phyloP scores from a whole-genome alignment of 2,329 filamentous ascomycete species.

The Incumbomyces delicatus region DNA sequence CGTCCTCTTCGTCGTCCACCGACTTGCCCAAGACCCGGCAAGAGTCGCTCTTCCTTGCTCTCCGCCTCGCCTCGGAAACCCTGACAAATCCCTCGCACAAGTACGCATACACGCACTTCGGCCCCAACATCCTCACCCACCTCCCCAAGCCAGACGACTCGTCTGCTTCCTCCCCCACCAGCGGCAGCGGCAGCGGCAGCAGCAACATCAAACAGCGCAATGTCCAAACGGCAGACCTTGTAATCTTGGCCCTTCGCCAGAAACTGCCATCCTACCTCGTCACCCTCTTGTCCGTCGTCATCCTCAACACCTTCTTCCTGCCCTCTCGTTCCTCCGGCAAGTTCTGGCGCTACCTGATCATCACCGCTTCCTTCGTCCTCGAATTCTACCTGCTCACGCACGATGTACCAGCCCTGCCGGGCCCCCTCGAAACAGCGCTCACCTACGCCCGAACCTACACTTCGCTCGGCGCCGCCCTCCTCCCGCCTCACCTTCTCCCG shows the following conservation, averaged over 20 bases:
- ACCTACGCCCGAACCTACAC: conserved; percentile 1
- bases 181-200: background rate
- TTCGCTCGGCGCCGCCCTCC: conserved; percentile 31
- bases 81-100: conserved; percentile 65
- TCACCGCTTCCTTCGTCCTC: conserved; percentile 45
- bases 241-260: conserved; percentile 16
- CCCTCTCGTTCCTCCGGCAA: conserved; percentile 15
- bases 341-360: conserved; percentile 43
- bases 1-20: conserved; percentile 19
- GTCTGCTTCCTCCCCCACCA: background rate
- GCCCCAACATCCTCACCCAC: conserved; percentile 52
- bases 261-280: conserved; percentile 8
- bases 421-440: conserved; percentile 23
- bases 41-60: conserved; percentile 61
- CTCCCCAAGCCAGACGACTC: conserved; percentile 31
- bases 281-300: conserved; percentile 11
- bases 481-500: conserved; percentile 50
- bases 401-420: conserved; percentile 25
- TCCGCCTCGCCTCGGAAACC: conserved; percentile 75
- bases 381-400: conserved; percentile 50
- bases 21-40: conserved; percentile 19
- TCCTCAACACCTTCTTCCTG: conserved; percentile 21
- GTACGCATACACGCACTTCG: conserved; percentile 86
- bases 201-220: background rate
- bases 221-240: conserved; percentile 7